Percentiles rank a stretch among this genome's conserved stretches.
Conservation (phyloP, 371 early-diverging fungal genomes). For the Syncephalis plumigaleata region DNA sequence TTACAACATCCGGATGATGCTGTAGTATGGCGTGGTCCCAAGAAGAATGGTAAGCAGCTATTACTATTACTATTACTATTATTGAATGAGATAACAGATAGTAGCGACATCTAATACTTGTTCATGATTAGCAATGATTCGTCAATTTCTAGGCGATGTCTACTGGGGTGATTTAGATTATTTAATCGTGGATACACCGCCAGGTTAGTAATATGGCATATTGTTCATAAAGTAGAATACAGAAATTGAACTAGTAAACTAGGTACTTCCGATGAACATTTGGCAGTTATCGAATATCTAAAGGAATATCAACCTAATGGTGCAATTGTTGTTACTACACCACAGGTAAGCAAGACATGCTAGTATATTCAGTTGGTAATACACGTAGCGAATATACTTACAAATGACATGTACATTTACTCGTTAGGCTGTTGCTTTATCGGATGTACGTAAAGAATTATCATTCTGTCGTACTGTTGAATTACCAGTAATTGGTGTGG, state of each 20-base stretch:
- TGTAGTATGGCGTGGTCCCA: slow-evolving; percentile 94
- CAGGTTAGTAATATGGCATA: slow-evolving; percentile 46
- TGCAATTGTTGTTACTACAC: slow-evolving; percentile 83
- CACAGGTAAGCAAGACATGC: slow-evolving; percentile 53
- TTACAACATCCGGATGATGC: slow-evolving; percentile 63
- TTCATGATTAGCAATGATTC: slow-evolving; percentile 63
- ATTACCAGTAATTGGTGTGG: slow-evolving; percentile 63
- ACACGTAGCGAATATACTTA: too few species aligned
- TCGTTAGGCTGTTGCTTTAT: slow-evolving; percentile 52
- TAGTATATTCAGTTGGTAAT: too few species aligned
- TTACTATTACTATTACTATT: background rate
- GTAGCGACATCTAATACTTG: too few species aligned
- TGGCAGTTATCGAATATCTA: slow-evolving; percentile 57
- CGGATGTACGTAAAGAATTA: slow-evolving; percentile 76
- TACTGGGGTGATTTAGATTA: slow-evolving; percentile 78
- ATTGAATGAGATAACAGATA: background rate
- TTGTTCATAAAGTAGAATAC: too few species aligned
- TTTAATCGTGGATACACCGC: slow-evolving; percentile 88
- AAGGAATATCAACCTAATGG: slow-evolving; percentile 61
- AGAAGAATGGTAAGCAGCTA: slow-evolving; percentile 50
- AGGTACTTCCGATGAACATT: slow-evolving; percentile 87
- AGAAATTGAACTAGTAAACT: background rate
- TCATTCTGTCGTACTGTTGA: slow-evolving; percentile 70
- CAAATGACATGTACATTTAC: too few species aligned
- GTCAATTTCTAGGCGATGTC: slow-evolving; percentile 79